phyloP scores from a whole-genome alignment of 2,329 filamentous ascomycete genomes.

The Stenocarpella maydis region DNA sequence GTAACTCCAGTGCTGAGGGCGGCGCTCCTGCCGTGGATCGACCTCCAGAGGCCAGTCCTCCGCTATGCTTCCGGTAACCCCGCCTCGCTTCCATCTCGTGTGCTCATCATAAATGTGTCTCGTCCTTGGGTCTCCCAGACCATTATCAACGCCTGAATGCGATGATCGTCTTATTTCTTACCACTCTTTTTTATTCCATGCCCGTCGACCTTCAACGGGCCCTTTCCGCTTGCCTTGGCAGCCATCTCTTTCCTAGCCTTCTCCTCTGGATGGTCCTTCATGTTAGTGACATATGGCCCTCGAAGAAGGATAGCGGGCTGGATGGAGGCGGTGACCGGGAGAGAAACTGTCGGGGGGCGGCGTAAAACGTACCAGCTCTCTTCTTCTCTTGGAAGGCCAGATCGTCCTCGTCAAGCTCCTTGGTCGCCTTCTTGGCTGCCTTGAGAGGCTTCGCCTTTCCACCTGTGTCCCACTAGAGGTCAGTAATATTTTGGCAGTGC shows the following conservation, averaged over 20 bases:
- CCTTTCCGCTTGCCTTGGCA: conserved; percentile 85
- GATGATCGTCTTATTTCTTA: conserved; percentile 76
- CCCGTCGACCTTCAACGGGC: conserved; percentile 81
- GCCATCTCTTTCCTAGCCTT: conserved; percentile 86
- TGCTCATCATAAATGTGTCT: conserved; percentile 30
- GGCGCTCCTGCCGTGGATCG: conserved; percentile 20
- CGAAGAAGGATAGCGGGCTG: no score
- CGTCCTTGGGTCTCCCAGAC: not conserved
- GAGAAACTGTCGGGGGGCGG: not conserved
- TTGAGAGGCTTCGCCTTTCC: conserved; percentile 88
- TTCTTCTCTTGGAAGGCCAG: conserved; percentile 84
- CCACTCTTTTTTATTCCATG: conserved; percentile 98
- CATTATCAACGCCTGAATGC: not conserved
- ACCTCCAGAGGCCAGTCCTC: conserved; percentile 32
- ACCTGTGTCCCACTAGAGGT: conserved; percentile 55
- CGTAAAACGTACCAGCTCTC: conserved; percentile 71
- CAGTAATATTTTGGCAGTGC: not conserved
- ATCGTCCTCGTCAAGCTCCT: conserved; percentile 89
- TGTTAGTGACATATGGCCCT: conserved; percentile 36
- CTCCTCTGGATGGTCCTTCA: conserved; percentile 63
- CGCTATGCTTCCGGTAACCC: conserved; percentile 36
- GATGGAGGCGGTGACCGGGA: conserved; percentile 5
- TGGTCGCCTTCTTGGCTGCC: conserved; percentile 83
- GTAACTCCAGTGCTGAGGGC: not conserved
- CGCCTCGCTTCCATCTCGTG: conserved; percentile 31